These are phyloP conservation scores for Brachypodium distachyon DNA, from an alignment of 202 grass and related monocot genomes.

Conservation along the genomic window DNA sequence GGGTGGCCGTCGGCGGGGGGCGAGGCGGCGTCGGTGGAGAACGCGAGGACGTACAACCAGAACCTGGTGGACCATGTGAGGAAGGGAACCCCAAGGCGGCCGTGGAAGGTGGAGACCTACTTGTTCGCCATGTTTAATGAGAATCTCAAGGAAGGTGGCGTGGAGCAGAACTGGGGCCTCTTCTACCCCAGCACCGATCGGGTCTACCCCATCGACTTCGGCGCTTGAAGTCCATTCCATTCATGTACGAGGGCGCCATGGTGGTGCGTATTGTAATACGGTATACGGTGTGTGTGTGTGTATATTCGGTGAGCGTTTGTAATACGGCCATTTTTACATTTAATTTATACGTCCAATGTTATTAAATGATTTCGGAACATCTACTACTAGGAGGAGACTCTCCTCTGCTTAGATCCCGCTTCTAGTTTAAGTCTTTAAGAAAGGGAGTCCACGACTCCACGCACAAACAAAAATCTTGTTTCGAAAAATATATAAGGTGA, in stretches of 20 bases:
- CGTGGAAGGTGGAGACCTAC: conserved; percentile 43
- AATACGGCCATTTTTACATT: too few species aligned
- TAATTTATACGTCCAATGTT: too few species aligned
- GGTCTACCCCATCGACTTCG: conserved; percentile 37
- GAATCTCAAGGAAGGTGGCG: conserved; percentile 43
- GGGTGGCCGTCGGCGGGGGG: conserved; percentile 69
- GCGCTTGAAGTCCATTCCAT: background rate
- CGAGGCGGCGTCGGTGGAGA: conserved; percentile 35
- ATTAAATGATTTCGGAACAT: too few species aligned
- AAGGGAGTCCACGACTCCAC: too few species aligned
- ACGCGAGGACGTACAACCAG: conserved; percentile 54
- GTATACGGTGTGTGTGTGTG: too few species aligned
- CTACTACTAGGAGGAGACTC: too few species aligned
- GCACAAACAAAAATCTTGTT: too few species aligned
- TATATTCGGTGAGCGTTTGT: too few species aligned
- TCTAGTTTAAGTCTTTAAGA: too few species aligned
- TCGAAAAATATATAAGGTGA: too few species aligned
- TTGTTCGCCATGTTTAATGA: conserved; percentile 77
- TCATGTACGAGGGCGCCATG: background rate
- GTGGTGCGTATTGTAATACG: background rate
- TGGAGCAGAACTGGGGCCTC: conserved; percentile 70
- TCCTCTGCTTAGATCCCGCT: too few species aligned
- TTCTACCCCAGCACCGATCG: conserved; percentile 35
- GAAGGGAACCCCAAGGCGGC: conserved; percentile 47
- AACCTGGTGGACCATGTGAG: conserved; percentile 45